Base-by-base conservation (phyloP, 768 basidiomycete species). In the Clathrus columnatus region DNA sequence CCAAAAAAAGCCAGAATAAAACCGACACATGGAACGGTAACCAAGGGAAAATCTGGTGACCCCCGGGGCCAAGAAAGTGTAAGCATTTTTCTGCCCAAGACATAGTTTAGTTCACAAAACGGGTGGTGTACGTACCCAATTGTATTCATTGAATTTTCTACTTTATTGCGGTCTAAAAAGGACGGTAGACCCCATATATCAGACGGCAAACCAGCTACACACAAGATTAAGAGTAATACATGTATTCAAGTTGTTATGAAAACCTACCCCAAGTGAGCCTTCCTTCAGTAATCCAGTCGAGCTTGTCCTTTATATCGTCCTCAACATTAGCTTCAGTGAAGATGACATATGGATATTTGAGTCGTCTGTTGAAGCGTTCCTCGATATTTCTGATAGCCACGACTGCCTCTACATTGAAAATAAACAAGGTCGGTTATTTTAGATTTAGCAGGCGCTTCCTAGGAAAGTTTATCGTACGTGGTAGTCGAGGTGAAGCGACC, bases 1-100 rank as follows among this genome's bases (percentile, higher is more conserved):
- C 47, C 48, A 56, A 23, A 56, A 56, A 24, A 56, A 56, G 24
- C 54, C 54, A 8, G 54, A 48, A 36, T 56, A 48, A 36, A 56
- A 56, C 3, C 54, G 54, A 29, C 54, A 56, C 54, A 56, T 56
- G 5, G 51, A 53, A 21, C 42, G 51, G 27, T 53, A 53, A 43
- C 51, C 51, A 1, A 44, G 24, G 16, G 41, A n/a, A 41, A 53
- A 53, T 45, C 51, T 53, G n/a, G 51, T 7, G 20, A 18, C n/a
- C n/a, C n/a, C n/a, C n/a, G n/a, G n/a, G n/a, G n/a, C n/a, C n/a
- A n/a, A n/a, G n/a, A n/a, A n/a, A n/a, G n/a, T n/a, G n/a, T n/a
- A n/a, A n/a, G n/a, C n/a, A n/a, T n/a, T n/a, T n/a, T n/a, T n/a
- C n/a, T n/a, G n/a, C n/a, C n/a, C n/a, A 10, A 20, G 36, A 23